Evolutionary conservation across 1,284 basidiomycete species (phyloP).

Genomic region (Apiotrichum gracile): DNA sequence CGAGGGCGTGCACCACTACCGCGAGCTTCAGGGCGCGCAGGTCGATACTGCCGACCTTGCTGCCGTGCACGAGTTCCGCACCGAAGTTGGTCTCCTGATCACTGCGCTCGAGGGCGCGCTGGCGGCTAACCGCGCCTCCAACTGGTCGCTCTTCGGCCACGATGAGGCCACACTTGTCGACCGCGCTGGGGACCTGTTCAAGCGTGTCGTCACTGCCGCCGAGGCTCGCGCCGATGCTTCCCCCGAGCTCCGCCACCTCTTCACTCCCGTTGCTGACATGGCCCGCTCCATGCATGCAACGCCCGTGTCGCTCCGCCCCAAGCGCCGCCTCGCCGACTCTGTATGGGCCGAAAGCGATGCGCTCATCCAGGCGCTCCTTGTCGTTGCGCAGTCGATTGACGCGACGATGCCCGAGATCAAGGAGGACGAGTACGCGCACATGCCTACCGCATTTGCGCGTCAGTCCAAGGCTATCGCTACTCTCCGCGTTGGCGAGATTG

Average conservation of each 20-base stretch:
- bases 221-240: slow-evolving; percentile 19
- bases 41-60: slow-evolving; percentile 19
- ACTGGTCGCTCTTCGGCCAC: slow-evolving; percentile 24
- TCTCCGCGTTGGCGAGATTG: slow-evolving; percentile 38
- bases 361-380: slow-evolving; percentile 60
- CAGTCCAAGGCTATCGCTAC: slow-evolving; percentile 23
- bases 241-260: slow-evolving; percentile 52
- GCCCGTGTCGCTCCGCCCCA: not conserved
- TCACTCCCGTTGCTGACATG: slow-evolving; percentile 53
- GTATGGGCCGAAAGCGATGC: slow-evolving; percentile 40
- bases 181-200: slow-evolving; percentile 6
- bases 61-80: slow-evolving; percentile 23
- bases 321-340: slow-evolving; percentile 3
- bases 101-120: slow-evolving; percentile 21
- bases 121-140: slow-evolving; percentile 13
- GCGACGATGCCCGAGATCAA: slow-evolving; percentile 10
- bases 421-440: slow-evolving; percentile 36
- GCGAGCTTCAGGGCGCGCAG: slow-evolving; percentile 30
- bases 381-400: slow-evolving; percentile 59
- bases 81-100: slow-evolving; percentile 20
- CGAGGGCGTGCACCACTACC: slow-evolving; percentile 29
- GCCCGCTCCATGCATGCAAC: slow-evolving; percentile 30
- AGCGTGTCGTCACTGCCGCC: not conserved
- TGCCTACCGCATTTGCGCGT: slow-evolving; percentile 27
- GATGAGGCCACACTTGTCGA: slow-evolving; percentile 22